Evolutionary conservation across 1,139 yeast genomes (phyloP).

Genomic region (Suhomyces anneliseae): DNA sequence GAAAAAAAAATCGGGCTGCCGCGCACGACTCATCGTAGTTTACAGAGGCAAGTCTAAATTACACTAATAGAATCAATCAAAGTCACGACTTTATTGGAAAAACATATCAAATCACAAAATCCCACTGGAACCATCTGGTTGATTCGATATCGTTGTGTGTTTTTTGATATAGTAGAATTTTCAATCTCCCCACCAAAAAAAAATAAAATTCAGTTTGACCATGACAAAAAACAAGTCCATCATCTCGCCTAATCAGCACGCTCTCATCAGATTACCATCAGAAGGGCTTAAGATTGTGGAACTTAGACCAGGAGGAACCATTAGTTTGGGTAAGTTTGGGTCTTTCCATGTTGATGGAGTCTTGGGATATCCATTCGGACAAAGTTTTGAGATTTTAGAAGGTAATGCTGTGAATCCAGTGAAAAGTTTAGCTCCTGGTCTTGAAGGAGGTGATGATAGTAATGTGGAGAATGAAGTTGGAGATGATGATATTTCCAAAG

Average conservation of each 20-base stretch:
- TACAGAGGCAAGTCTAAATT: background rate
- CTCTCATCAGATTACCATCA: conserved; percentile 76
- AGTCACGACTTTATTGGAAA: too few relatives aligned
- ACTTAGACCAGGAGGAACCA: conserved; percentile 55
- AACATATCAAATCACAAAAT: too few relatives aligned
- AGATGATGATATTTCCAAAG: conserved; percentile 35
- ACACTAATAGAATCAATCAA: background rate
- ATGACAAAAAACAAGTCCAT: conserved; percentile 20
- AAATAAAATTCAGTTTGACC: background rate
- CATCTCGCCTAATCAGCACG: conserved; percentile 54
- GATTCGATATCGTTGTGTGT: too few relatives aligned
- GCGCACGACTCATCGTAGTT: conserved; percentile 10
- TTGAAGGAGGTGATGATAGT: conserved; percentile 10
- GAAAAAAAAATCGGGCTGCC: conserved; percentile 6
- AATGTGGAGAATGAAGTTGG: conserved; percentile 17
- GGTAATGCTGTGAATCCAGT: conserved; percentile 55
- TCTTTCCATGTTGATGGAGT: conserved; percentile 72
- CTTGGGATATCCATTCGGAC: conserved; percentile 82
- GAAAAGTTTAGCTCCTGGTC: conserved; percentile 26
- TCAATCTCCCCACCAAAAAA: background rate
- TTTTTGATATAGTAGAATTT: too few relatives aligned
- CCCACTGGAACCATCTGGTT: too few relatives aligned
- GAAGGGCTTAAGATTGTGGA: conserved; percentile 72
- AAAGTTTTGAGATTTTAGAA: conserved; percentile 79
- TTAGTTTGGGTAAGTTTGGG: conserved; percentile 90